Evolutionary conservation across 805 yeast genomes (phyloP).

Genomic region (Pichia occidentalis): DNA sequence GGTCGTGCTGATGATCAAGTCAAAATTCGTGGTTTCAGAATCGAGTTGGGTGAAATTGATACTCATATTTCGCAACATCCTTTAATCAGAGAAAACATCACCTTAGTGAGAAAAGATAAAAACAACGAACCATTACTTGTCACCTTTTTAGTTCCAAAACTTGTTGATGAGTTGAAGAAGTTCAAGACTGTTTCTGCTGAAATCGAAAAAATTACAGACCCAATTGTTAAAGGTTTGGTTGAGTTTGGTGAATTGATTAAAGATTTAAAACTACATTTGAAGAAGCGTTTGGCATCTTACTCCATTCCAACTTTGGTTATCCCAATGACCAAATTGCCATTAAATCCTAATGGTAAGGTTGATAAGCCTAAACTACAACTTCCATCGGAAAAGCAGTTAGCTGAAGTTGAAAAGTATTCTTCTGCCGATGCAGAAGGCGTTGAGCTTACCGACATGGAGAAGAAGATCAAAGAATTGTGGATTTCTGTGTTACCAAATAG

Average conservation of each 20-base stretch:
- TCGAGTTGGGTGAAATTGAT: conserved; percentile 96
- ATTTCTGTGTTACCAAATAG: conserved; percentile 72
- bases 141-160: conserved; percentile 82
- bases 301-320: conserved; percentile 91
- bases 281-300: conserved; percentile 83
- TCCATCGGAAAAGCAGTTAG: conserved; percentile 85
- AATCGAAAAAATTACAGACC: conserved; percentile 45
- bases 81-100: conserved; percentile 83
- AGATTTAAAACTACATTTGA: conserved; percentile 74
- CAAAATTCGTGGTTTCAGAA: conserved; percentile 96
- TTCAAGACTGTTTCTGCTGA: conserved; percentile 48
- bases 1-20: conserved; percentile 99
- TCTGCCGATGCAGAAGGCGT: conserved; percentile 38
- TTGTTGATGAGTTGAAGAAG: conserved; percentile 36
- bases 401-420: conserved; percentile 57
- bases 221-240: conserved; percentile 72
- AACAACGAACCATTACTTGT: conserved; percentile 89
- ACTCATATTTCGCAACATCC: conserved; percentile 95
- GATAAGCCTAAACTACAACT: conserved; percentile 96
- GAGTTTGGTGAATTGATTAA: conserved; percentile 70
- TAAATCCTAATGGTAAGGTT: conserved; percentile 97
- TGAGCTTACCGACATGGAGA: conserved; percentile 59
- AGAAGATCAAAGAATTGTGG: conserved; percentile 77
- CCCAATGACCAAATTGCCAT: conserved; percentile 78
- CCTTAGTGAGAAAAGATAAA: conserved; percentile 85